Conservation (phyloP, 306 rosid genomes). For the Benincasa hispida region DNA sequence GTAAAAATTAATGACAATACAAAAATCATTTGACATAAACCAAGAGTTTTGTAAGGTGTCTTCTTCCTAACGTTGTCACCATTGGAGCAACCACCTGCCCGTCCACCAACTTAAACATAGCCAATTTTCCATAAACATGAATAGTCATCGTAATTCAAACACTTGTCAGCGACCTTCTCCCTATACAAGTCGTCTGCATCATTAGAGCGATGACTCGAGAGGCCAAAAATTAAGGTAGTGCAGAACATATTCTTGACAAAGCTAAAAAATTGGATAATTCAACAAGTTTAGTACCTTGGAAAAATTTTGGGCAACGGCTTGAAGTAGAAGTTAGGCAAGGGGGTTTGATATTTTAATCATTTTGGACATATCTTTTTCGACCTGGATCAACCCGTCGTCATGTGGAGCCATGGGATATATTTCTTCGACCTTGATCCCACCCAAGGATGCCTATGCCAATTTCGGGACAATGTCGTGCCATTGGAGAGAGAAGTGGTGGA, state of each 20-base stretch:
- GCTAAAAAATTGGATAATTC: slow-evolving; percentile 18
- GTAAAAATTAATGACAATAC: too few species aligned
- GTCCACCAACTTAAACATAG: slow-evolving; percentile 37
- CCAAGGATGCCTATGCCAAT: too few species aligned
- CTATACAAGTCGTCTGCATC: slow-evolving; percentile 34
- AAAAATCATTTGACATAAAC: too few species aligned
- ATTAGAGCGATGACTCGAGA: not conserved
- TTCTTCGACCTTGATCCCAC: too few species aligned
- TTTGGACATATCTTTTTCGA: slow-evolving; percentile 19
- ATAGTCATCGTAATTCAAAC: slow-evolving; percentile 30
- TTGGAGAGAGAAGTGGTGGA: too few species aligned
- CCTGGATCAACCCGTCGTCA: slow-evolving; percentile 33
- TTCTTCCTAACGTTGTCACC: too few species aligned
- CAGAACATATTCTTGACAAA: slow-evolving; percentile 43
- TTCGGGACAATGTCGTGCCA: too few species aligned
- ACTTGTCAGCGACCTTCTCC: slow-evolving; percentile 53
- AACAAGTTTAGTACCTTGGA: slow-evolving; percentile 27
- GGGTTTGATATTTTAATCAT: slow-evolving; percentile 20
- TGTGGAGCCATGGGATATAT: too few species aligned
- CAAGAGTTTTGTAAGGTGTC: too few species aligned
- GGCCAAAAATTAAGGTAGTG: slow-evolving; percentile 17
- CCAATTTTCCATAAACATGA: slow-evolving; percentile 68
- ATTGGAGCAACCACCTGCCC: too few species aligned
- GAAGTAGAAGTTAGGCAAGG: slow-evolving; percentile 23
- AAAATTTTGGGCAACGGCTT: slow-evolving; percentile 14